Evolutionary conservation across 371 early-diverging fungal species (phyloP), one percentile per base, ranked within the genome.

Genomic region (Mucor indicus): DNA sequence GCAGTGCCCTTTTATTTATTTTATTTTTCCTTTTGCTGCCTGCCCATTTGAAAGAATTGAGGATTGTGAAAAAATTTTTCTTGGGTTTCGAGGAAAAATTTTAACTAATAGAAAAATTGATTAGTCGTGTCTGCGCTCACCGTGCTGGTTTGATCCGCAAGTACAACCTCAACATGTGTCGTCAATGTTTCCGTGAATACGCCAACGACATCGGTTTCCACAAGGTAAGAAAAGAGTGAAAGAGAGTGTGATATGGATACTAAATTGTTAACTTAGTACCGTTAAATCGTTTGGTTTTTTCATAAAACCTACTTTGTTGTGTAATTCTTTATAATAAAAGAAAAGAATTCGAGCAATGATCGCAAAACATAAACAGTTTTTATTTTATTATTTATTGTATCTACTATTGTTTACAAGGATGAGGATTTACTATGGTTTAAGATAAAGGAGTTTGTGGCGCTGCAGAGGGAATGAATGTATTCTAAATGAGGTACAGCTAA

Each of bases 151-250:
- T 99, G 65, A 99, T 99, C 85, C 96, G 99, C 86, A 99, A 98
- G 87, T 98, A 98, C 88, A 88, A 86, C 63, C 81, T 99, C 53
- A 90, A 97, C 86, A 81, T 99, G 67, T 99, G 99, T 92, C 93
- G 99, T 86, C 98, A 99, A 85, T 99, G 99, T 89, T 98, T 99
- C 92, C 98, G 99, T 81, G 97, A 99, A 84, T 91, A 98, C 80
- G 85, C 99, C 72, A 79, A 74, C 54, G 96, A 96, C 72, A 99
- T 99, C 80, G 99, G 99, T 61, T 60, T 60, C 60, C 44, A 60
- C 60, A 60, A 60, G 60, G 60, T 60, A 53, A 50, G n/a, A 22
- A 27, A 7, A 17, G 27, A 0, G 17, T 17, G 12, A 8, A 17
- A 30, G n/a, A 27, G 29, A 29, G 29, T 27, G 29, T 17, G 42